Evolutionary conservation across 148 eudicot genomes (phyloP).

Genomic region (Rhododendron ferrugineum): DNA sequence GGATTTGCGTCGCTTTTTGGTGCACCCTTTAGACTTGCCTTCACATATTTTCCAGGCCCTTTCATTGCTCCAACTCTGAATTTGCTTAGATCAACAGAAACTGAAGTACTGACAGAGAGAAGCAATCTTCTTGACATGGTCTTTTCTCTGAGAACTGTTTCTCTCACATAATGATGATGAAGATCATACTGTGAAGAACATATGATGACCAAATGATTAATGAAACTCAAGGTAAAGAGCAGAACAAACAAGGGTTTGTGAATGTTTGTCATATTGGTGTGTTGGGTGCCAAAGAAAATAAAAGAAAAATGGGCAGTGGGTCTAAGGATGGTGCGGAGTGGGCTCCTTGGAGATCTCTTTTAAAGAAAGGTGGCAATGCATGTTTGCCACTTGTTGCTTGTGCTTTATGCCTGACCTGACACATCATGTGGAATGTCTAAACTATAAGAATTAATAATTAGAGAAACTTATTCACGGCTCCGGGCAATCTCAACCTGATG

Average conservation of each 20-base stretch:
- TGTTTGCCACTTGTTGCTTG: constrained; percentile 13
- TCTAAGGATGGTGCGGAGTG: neutral
- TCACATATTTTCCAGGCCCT: constrained; percentile 11
- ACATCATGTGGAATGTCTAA: constrained; percentile 23
- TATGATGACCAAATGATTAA: neutral
- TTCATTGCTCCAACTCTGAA: constrained; percentile 7
- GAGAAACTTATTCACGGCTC: too few relatives aligned
- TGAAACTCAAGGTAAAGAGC: constrained; percentile 23
- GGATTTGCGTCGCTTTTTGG: constrained; percentile 26
- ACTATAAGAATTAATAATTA: neutral
- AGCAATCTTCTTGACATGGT: constrained; percentile 19
- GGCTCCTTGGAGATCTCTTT: constrained; percentile 2
- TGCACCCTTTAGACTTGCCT: constrained; percentile 4
- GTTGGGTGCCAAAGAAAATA: constrained; percentile 18
- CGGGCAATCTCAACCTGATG: too few relatives aligned
- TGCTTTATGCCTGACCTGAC: constrained; percentile 28
- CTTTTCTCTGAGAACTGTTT: neutral
- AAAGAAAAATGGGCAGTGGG: neutral
- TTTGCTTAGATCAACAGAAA: constrained; percentile 10
- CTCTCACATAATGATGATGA: neutral
- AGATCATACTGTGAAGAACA: constrained; percentile 9
- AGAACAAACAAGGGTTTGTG: constrained; percentile 15
- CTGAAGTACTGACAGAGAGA: constrained; percentile 5
- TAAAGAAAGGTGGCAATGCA: constrained; percentile 18
- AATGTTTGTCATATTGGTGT: neutral